Conservation (phyloP, 768 basidiomycete species). For the Agrocybe pediades region DNA sequence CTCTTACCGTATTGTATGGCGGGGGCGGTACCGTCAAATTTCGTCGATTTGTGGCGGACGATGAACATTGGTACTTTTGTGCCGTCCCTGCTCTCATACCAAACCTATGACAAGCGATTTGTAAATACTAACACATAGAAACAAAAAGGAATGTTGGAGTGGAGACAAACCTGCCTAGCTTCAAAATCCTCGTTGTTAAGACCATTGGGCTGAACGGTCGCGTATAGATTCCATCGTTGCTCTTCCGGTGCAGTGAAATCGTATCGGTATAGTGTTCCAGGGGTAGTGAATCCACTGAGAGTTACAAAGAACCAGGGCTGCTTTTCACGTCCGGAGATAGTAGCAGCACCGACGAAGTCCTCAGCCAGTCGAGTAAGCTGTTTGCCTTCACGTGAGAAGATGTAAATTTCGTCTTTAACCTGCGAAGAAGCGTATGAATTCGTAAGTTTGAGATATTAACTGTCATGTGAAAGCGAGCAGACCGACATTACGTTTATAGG, state of each 20-base stretch:
- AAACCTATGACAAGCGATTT: conserved; percentile 60
- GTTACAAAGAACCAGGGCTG: conserved; percentile 65
- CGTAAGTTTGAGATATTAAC: conserved; percentile 5
- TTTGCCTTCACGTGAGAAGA: conserved; percentile 60
- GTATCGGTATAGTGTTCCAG: conserved; percentile 65
- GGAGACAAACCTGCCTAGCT: conserved; percentile 68
- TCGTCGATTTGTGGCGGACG: conserved; percentile 70
- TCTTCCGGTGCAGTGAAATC: conserved; percentile 58
- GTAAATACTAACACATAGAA: neutral
- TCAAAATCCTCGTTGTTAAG: conserved; percentile 70
- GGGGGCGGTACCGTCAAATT: conserved; percentile 74
- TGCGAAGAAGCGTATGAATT: no score
- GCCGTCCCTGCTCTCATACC: conserved; percentile 80
- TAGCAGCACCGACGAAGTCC: conserved; percentile 69
- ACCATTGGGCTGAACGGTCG: conserved; percentile 59
- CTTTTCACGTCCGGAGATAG: conserved; percentile 49
- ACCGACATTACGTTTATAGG: conserved; percentile 74
- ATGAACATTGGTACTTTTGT: conserved; percentile 86
- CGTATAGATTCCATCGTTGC: conserved; percentile 56
- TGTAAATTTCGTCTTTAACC: conserved; percentile 82
- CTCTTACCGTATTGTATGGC: conserved; percentile 71
- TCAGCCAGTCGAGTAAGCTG: conserved; percentile 56
- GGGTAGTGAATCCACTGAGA: conserved; percentile 70
- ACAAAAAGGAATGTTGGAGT: no score
- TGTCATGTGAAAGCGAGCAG: neutral